phyloP scores from a whole-genome alignment of 148 eudicot species.

The Vaccinium corymbosum region DNA sequence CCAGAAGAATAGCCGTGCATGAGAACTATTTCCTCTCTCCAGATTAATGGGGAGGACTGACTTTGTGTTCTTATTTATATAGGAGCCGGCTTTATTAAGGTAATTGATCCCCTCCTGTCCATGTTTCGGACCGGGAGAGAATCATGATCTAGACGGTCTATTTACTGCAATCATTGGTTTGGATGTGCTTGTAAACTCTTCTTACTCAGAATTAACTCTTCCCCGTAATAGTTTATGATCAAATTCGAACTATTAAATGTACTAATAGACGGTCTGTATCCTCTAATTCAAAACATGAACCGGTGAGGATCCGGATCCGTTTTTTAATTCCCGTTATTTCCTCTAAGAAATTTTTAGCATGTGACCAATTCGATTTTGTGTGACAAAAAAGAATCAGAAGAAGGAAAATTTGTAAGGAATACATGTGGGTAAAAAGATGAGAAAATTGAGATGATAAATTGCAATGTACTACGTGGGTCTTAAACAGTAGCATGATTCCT shows the following conservation, averaged over 20 bases:
- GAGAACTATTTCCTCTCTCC: neutral
- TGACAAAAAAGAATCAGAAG: neutral
- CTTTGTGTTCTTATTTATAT: neutral
- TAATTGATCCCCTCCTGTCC: no score
- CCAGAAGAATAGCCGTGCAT: neutral
- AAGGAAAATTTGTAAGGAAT: neutral
- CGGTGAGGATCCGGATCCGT: no score
- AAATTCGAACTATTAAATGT: no score
- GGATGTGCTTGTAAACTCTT: no score
- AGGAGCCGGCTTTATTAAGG: neutral
- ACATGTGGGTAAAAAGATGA: neutral
- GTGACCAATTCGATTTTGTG: neutral
- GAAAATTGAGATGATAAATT: neutral
- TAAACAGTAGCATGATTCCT: neutral
- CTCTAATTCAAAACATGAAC: no score
- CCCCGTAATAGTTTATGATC: no score
- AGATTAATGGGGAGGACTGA: neutral
- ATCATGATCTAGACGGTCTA: no score
- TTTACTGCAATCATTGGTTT: no score
- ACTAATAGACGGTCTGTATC: no score
- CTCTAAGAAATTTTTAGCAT: neutral
- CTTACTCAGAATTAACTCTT: no score
- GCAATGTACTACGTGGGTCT: neutral
- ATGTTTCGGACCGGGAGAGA: no score
- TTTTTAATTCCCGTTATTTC: neutral